A percentile compares a stretch with the other conserved stretches of the same genome.
phyloP scores from a whole-genome alignment of 208 protist species.

The Trypanosoma rangeli region DNA sequence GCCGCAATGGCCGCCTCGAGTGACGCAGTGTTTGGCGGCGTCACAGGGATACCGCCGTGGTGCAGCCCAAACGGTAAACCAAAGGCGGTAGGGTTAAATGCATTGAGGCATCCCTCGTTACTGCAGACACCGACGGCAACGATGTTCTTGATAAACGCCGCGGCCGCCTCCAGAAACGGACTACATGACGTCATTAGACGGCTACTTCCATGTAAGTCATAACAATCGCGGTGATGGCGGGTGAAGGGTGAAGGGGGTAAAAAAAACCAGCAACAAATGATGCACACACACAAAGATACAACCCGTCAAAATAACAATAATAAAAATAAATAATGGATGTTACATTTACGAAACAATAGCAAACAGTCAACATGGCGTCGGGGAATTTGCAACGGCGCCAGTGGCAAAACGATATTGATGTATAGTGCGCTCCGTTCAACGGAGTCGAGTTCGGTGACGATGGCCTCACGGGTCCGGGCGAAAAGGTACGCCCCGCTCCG shows the following conservation, averaged over 20 bases:
- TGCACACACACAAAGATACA: constrained; percentile 10
- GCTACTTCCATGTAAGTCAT: background rate
- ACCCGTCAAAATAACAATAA: constrained; percentile 25
- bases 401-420: too few relatives aligned
- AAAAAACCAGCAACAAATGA: background rate
- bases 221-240: too few relatives aligned
- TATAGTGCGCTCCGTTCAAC: too few relatives aligned
- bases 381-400: background rate
- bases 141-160: constrained; percentile 37
- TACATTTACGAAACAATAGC: too few relatives aligned
- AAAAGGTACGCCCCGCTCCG: constrained; percentile 52
- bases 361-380: constrained; percentile 10
- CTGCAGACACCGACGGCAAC: constrained; percentile 43
- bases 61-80: background rate
- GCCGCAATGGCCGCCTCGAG: constrained; percentile 12
- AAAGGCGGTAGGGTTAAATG: constrained; percentile 25
- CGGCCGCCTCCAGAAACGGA: constrained; percentile 7
- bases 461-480: background rate
- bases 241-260: background rate
- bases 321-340: too few relatives aligned
- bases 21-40: background rate
- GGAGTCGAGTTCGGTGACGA: background rate
- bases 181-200: background rate
- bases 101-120: constrained; percentile 33
- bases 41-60: background rate